phyloP scores from a whole-genome alignment of 257 asterid genomes.

The Nicotiana tomentosiformis region DNA sequence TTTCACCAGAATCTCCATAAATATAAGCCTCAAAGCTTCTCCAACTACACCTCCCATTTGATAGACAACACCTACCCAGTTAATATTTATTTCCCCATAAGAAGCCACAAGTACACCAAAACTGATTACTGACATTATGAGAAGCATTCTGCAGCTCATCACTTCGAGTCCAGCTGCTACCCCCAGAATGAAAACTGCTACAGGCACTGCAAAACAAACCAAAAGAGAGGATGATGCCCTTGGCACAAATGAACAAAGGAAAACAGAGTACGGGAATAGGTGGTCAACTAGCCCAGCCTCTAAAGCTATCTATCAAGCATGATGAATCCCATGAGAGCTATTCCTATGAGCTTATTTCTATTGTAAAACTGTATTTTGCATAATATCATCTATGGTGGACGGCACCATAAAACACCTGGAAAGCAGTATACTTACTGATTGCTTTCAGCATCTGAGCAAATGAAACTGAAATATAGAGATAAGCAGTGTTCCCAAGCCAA shows the following conservation, averaged over 20 bases:
- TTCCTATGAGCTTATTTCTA: neutral
- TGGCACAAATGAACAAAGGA: neutral
- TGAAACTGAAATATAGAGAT: constrained; percentile 93
- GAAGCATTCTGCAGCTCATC: constrained; percentile 91
- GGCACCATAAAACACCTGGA: neutral
- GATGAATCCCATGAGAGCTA: neutral
- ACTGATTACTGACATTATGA: constrained; percentile 90
- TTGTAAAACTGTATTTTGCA: neutral
- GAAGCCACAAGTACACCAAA: constrained; percentile 93
- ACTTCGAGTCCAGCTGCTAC: constrained; percentile 92
- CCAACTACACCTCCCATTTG: constrained; percentile 99
- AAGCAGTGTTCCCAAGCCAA: constrained; percentile 99
- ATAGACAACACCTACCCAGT: constrained; percentile 95
- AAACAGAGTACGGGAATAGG: neutral
- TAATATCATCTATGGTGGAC: neutral
- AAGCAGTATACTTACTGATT: constrained; percentile 57
- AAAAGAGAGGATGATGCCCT: constrained; percentile 12
- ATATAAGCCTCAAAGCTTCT: constrained; percentile 92
- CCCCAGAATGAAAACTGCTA: constrained; percentile 94
- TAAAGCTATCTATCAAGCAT: neutral
- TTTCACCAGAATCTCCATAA: constrained; percentile 93
- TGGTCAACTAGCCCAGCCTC: constrained; percentile 2
- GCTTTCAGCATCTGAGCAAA: constrained; percentile 99
- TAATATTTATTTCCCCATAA: constrained; percentile 85
- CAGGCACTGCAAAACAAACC: constrained; percentile 73